Evolutionary conservation across 2,329 filamentous ascomycete genomes (phyloP), one percentile per base, ranked within the genome.

Genomic region (Kalaharituber pfeilii): DNA sequence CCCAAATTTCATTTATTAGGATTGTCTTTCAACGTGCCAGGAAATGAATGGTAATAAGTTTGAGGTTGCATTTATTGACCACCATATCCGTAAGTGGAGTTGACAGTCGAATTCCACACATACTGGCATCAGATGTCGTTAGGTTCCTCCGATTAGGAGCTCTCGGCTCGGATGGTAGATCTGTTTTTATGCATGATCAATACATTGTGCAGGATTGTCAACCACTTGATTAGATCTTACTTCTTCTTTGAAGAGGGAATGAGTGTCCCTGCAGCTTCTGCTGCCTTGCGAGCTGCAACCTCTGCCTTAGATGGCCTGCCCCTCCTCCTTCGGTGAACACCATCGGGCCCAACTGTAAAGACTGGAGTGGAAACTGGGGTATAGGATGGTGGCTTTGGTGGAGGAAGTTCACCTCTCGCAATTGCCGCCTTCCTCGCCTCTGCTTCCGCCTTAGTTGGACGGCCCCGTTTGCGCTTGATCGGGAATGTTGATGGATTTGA

Each of bases 301-400:
- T 61, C 59, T 1, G 56, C 56, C 52, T 61, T 61, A n/a, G 59
- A 59, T n/a, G 59, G 59, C 47, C 59, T 52, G 15, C 59, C 59
- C 30, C 59, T 57, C 49, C 58, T 60, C 49, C 58, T 57, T 33
- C 55, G 58, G 15, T 53, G 4, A 29, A 57, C 52, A 1, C 57
- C 57, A 25, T 59, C 57, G n/a, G 57, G 56, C 13, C 57, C 57
- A 49, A 57, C 25, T 20, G 53, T 29, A 26, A 49, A 8, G 28
- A 49, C 42, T 11, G 56, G 53, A 20, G 57, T 30, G 26, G 56
- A 52, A 29, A 56, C 56, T 22, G 56, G 57, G 39, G 53, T 36
- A 39, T 58, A 59, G 5, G 53, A 50, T 45, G 58, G 57, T 29
- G 57, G 56, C 33, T 59, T 58, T 13, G 56, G 57, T 29, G 57